Evolutionary conservation across 768 basidiomycete genomes (phyloP).

Genomic region (Paxillus ammoniavirescens): DNA sequence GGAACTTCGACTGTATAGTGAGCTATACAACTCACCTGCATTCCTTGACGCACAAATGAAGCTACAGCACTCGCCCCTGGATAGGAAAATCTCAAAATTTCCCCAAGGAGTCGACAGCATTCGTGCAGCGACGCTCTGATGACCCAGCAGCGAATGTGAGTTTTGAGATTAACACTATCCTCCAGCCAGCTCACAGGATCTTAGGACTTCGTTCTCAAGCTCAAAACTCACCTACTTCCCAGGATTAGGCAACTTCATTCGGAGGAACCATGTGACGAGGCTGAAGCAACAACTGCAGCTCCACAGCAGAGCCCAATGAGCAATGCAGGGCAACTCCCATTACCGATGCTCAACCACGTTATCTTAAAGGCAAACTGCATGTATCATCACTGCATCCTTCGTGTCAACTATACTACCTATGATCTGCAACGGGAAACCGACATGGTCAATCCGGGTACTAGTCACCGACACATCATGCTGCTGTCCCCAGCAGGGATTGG

Average conservation of each 20-base stretch:
- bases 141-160: slow-evolving; percentile 24
- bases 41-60: slow-evolving; percentile 16
- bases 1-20: slow-evolving; percentile 8
- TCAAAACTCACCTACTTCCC: slow-evolving; percentile 4
- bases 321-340: no score
- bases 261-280: no score
- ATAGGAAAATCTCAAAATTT: slow-evolving; percentile 13
- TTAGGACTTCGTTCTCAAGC: slow-evolving; percentile 7
- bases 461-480: slow-evolving; percentile 21
- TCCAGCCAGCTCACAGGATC: no score
- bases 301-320: no score
- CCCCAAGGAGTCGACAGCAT: not conserved
- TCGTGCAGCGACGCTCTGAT: not conserved
- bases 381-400: slow-evolving; percentile 21
- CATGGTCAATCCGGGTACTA: slow-evolving; percentile 11
- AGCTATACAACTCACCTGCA: slow-evolving; percentile 13
- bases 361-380: slow-evolving; percentile 14
- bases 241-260: not conserved
- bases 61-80: slow-evolving; percentile 11
- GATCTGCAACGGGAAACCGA: slow-evolving; percentile 21
- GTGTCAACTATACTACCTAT: slow-evolving; percentile 30
- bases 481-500: not conserved
- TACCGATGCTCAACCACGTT: not conserved
- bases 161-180: no score
- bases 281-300: no score